Conservation (phyloP, 768 basidiomycete genomes). For the Lactarius akahatsu region DNA sequence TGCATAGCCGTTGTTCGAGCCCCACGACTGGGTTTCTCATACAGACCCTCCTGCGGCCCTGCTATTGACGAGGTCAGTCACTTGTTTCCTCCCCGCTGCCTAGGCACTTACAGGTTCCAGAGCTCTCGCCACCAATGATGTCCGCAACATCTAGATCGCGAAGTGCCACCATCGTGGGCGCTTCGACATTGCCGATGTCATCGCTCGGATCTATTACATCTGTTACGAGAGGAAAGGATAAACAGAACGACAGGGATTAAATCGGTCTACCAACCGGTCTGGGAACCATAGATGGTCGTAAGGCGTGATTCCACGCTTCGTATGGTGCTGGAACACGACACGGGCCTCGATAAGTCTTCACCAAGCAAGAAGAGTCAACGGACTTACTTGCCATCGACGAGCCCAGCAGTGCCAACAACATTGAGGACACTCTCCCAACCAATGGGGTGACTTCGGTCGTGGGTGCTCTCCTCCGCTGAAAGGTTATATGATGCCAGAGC, state of each 20-base stretch:
- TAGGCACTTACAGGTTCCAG: conserved; percentile 6
- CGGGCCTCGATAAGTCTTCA: background rate
- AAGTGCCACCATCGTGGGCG: conserved; percentile 5
- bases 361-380: background rate
- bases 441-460: conserved; percentile 61
- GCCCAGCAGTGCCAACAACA: conserved; percentile 45
- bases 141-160: conserved; percentile 14
- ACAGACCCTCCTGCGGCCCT: conserved; percentile 8
- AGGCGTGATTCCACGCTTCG: conserved; percentile 24
- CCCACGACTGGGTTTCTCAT: conserved; percentile 14
- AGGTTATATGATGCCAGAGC: conserved; percentile 57
- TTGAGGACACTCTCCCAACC: conserved; percentile 65
- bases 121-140: conserved; percentile 11
- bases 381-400: conserved; percentile 34
- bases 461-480: conserved; percentile 55
- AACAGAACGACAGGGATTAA: background rate
- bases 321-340: conserved; percentile 13
- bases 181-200: conserved; percentile 1
- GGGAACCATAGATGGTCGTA: conserved; percentile 23
- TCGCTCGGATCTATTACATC: conserved; percentile 11
- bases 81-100: background rate
- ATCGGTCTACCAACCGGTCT: conserved; percentile 7
- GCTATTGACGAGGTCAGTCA: background rate
- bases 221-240: background rate
- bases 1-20: background rate